Evolutionary conservation across 208 protist genomes (phyloP).

Genomic region (Trichomonas tenax): DNA sequence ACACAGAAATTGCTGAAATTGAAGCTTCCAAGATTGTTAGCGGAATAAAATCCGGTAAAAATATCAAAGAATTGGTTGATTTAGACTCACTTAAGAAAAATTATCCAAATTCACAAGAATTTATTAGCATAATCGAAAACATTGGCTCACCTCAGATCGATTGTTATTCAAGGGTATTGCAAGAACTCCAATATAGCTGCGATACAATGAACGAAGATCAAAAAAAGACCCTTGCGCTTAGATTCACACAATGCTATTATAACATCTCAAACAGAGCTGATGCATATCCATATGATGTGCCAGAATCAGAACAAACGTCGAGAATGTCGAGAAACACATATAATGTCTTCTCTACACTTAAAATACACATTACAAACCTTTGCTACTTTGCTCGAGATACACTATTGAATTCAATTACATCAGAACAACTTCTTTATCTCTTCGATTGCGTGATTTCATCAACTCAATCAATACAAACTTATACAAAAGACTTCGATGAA

Average conservation of each 20-base stretch:
- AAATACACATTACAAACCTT: not conserved
- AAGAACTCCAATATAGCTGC: not conserved
- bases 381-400: not conserved
- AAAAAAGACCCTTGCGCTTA: not conserved
- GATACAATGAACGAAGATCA: not conserved
- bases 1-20: not conserved
- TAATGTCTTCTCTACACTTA: not conserved
- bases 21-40: not conserved
- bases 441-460: not conserved
- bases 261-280: not conserved
- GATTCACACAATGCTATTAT: not conserved
- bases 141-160: not conserved
- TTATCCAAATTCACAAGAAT: not conserved
- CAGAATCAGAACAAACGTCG: not conserved
- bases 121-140: not conserved
- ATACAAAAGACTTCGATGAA: not conserved
- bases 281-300: not conserved
- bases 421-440: not conserved
- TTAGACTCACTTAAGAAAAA: not conserved
- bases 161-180: not conserved
- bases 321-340: not conserved
- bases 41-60: not conserved
- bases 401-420: not conserved
- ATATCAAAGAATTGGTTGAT: not conserved
- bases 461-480: not conserved